A percentile compares a stretch with the other conserved stretches of the same genome.
Conservation (phyloP, 225 moss, liverwort and hornwort species). For the Marchantia polymorpha region DNA sequence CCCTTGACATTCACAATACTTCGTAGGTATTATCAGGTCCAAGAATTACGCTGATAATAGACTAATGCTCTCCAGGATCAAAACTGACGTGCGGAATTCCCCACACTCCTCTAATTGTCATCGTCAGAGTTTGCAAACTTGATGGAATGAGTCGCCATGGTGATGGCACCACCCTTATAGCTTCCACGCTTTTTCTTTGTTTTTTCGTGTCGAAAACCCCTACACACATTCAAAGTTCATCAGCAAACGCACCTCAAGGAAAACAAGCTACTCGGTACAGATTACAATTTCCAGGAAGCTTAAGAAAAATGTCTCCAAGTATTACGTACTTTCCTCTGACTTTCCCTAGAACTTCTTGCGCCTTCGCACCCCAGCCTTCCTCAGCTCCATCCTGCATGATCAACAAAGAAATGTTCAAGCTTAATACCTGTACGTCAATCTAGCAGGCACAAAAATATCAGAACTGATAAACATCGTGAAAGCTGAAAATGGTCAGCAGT, state of each 20-base stretch:
- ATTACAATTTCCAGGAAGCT: background rate
- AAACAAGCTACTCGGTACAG: background rate
- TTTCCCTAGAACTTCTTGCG: slow-evolving; percentile 73
- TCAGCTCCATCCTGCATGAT: slow-evolving; percentile 70
- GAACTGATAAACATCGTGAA: background rate
- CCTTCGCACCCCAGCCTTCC: slow-evolving; percentile 93
- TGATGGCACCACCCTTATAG: slow-evolving; percentile 84
- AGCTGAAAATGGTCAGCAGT: background rate
- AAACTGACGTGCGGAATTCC: background rate
- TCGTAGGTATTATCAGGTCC: no score
- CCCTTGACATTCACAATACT: no score
- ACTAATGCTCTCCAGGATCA: background rate
- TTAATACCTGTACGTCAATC: background rate
- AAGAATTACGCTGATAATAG: no score
- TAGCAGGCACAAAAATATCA: background rate
- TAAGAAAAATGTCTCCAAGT: background rate
- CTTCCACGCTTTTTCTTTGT: slow-evolving; percentile 95
- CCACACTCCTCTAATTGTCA: slow-evolving; percentile 28
- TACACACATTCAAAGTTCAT: slow-evolving; percentile 23
- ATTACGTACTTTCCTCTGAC: slow-evolving; percentile 89
- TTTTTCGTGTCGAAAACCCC: slow-evolving; percentile 90
- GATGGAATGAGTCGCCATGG: slow-evolving; percentile 82
- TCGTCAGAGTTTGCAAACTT: slow-evolving; percentile 81
- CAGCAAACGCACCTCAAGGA: background rate
- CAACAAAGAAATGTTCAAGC: background rate